Conservation (phyloP, 2,329 filamentous ascomycete genomes). For the Thermoascus crustaceus region DNA sequence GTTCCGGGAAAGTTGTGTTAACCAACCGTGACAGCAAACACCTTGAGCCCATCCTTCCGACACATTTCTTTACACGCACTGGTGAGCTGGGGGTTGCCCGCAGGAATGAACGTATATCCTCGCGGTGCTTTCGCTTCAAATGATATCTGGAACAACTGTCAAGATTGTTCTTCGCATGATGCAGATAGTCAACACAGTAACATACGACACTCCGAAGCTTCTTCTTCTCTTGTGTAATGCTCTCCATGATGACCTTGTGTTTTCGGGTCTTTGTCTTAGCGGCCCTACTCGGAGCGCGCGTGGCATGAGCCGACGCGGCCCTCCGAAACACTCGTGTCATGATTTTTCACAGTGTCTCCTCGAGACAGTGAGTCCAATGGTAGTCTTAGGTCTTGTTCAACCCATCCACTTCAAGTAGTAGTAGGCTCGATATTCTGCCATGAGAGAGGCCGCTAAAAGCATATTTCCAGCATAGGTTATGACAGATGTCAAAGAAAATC, state of each 20-base stretch:
- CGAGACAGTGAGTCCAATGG: slow-evolving; percentile 10
- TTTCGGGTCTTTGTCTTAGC: slow-evolving; percentile 30
- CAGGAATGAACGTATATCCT: slow-evolving; percentile 55
- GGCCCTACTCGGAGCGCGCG: slow-evolving; percentile 25
- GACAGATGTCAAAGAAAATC: no score
- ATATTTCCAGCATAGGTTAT: no score
- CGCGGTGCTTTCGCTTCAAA: slow-evolving; percentile 47
- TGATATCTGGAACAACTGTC: slow-evolving; percentile 41
- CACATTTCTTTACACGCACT: slow-evolving; percentile 53
- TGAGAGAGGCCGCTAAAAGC: no score
- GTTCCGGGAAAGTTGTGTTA: slow-evolving; percentile 4
- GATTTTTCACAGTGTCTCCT: slow-evolving; percentile 12
- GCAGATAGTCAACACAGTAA: slow-evolving; percentile 9
- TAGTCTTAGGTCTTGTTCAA: background rate
- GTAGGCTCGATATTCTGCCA: background rate
- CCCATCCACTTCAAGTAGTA: background rate
- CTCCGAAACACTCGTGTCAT: slow-evolving; percentile 33
- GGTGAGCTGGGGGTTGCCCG: slow-evolving; percentile 53
- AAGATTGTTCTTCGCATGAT: slow-evolving; percentile 16
- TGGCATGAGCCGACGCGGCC: slow-evolving; percentile 24
- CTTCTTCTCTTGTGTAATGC: slow-evolving; percentile 52
- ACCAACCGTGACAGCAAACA: slow-evolving; percentile 55
- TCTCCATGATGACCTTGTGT: slow-evolving; percentile 53
- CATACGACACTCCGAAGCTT: slow-evolving; percentile 48
- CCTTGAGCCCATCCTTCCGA: slow-evolving; percentile 44